phyloP scores from a whole-genome alignment of 495 filamentous ascomycete species.

The Jackrogersella multiformis region DNA sequence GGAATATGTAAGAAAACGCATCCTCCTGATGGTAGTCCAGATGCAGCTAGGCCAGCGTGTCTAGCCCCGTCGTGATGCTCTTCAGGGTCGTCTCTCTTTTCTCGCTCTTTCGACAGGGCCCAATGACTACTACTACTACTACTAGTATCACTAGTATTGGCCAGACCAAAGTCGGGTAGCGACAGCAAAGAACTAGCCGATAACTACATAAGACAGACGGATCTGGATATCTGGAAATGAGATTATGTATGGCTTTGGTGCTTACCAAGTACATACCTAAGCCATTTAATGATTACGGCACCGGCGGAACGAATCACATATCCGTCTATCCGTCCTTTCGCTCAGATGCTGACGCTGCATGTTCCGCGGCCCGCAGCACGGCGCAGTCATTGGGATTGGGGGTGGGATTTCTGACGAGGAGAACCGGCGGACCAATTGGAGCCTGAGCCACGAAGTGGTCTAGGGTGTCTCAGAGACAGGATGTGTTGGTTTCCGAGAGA shows the following conservation, averaged over 20 bases:
- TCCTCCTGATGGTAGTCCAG: conserved; percentile 25
- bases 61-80: conserved; percentile 25
- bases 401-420: neutral
- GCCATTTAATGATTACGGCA: neutral
- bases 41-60: conserved; percentile 30
- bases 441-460: neutral
- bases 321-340: too few species aligned
- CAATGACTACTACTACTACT: conserved; percentile 1
- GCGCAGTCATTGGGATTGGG: neutral
- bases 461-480: neutral
- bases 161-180: neutral
- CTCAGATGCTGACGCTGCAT: neutral
- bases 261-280: too few species aligned
- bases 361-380: neutral
- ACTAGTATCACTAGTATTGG: conserved; percentile 5
- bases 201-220: neutral
- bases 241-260: conserved; percentile 1
- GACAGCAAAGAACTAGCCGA: neutral
- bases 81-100: conserved; percentile 25
- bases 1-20: conserved; percentile 37
- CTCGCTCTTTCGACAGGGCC: conserved; percentile 18
- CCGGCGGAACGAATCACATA: conserved; percentile 3
- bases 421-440: neutral
- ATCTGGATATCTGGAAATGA: neutral
- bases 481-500: too few species aligned